These are phyloP conservation scores for Coffea eugenioides DNA, from an alignment of 257 asterid species.

Conservation along the genomic window DNA sequence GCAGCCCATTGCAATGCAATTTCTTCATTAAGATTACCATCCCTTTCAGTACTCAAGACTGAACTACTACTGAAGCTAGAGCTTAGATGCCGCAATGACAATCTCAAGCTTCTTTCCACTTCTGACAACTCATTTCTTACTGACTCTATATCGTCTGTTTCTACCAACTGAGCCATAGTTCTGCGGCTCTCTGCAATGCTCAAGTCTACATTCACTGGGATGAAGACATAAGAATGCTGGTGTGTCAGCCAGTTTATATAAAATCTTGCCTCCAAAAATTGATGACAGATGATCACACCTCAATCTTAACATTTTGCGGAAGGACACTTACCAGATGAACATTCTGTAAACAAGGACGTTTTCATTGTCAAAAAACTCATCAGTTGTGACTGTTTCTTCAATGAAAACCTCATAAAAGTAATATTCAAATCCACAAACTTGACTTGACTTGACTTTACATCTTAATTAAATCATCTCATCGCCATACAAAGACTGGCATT, in stretches of 20 bases:
- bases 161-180: conserved; percentile 17
- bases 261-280: background rate
- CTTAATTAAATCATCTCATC: background rate
- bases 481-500: background rate
- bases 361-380: background rate
- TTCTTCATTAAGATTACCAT: conserved; percentile 22
- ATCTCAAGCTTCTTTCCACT: conserved; percentile 35
- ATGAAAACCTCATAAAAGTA: too few species aligned
- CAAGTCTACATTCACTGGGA: conserved; percentile 19
- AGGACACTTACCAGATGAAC: background rate
- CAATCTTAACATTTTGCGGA: conserved; percentile 14
- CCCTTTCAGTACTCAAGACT: background rate
- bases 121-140: conserved; percentile 27
- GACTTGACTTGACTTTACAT: background rate
- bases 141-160: conserved; percentile 20
- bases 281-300: conserved; percentile 40
- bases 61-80: conserved; percentile 14
- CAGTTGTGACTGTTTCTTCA: background rate
- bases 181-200: conserved; percentile 33
- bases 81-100: conserved; percentile 16
- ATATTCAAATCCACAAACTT: background rate
- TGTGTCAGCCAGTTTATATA: background rate
- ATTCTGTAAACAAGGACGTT: too few species aligned
- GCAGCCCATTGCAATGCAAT: conserved; percentile 17
- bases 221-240: background rate